Conservation (phyloP, 2,329 filamentous ascomycete species). For the Aspergillus versicolor region DNA sequence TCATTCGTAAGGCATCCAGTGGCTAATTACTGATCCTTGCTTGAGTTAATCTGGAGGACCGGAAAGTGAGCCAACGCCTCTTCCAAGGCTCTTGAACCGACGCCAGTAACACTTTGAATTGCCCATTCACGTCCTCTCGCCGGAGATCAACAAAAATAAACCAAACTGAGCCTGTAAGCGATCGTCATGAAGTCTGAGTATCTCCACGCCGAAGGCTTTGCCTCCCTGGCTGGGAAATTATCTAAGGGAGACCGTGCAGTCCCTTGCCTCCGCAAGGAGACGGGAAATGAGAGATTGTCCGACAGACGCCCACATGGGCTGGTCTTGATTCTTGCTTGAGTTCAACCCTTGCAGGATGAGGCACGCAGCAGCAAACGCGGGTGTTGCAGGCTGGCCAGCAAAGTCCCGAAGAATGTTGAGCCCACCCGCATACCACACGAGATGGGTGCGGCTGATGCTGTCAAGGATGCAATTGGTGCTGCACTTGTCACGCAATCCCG, state of each 20-base stretch:
- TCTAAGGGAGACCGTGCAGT: background rate
- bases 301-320: slow-evolving; percentile 10
- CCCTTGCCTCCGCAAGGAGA: slow-evolving; percentile 12
- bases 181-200: background rate
- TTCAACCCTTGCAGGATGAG: slow-evolving; percentile 8
- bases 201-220: background rate
- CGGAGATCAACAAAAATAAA: background rate
- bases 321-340: background rate
- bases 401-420: slow-evolving; percentile 8
- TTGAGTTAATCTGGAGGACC: no score
- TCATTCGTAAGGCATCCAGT: background rate
- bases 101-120: no score
- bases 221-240: slow-evolving; percentile 18
- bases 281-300: background rate
- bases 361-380: slow-evolving; percentile 5
- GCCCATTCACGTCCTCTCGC: background rate
- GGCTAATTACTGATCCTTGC: background rate
- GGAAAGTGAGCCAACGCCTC: background rate
- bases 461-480: background rate
- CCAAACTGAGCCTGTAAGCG: background rate
- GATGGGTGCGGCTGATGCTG: background rate
- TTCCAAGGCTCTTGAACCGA: background rate
- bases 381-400: slow-evolving; percentile 8
- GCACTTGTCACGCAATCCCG: background rate
- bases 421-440: slow-evolving; percentile 17